phyloP scores from a whole-genome alignment of 2,329 filamentous ascomycete species.

The Microsporum canis region DNA sequence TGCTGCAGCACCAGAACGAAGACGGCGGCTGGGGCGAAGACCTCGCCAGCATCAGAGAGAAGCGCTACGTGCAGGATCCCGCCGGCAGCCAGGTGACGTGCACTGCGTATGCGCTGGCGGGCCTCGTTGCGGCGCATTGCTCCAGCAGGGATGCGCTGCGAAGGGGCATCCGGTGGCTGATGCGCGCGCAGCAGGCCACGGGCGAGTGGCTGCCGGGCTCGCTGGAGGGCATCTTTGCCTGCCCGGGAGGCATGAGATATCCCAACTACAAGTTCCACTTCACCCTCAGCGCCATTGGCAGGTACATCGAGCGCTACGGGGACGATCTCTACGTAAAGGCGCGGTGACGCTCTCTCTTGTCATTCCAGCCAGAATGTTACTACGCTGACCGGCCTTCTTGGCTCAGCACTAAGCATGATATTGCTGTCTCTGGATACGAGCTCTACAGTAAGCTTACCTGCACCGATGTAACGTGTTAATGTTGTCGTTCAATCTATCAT shows the following conservation, averaged over 20 bases:
- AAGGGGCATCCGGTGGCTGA: not conserved
- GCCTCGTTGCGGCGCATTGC: not conserved
- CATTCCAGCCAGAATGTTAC: too few species aligned
- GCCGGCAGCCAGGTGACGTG: not conserved
- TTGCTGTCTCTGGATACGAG: too few species aligned
- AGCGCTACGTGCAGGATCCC: not conserved
- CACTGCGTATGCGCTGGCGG: constrained; percentile 2
- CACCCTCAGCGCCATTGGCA: not conserved
- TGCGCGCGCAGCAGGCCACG: not conserved
- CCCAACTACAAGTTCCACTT: constrained; percentile 6
- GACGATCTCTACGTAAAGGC: too few species aligned
- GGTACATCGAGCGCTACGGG: not conserved
- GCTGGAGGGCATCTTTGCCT: not conserved
- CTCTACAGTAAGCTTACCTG: too few species aligned
- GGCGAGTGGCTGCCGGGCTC: constrained; percentile 2
- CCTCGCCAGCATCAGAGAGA: not conserved
- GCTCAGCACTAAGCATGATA: too few species aligned
- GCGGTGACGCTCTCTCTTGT: too few species aligned
- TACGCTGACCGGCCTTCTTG: too few species aligned
- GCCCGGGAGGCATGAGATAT: not conserved
- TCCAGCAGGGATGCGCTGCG: not conserved
- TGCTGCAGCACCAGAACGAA: not conserved
- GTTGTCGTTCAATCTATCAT: too few species aligned
- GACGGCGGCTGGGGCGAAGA: constrained; percentile 5
- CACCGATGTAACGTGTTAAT: too few species aligned